phyloP scores from a whole-genome alignment of 139 green algal species.

The Closterium sp. region DNA sequence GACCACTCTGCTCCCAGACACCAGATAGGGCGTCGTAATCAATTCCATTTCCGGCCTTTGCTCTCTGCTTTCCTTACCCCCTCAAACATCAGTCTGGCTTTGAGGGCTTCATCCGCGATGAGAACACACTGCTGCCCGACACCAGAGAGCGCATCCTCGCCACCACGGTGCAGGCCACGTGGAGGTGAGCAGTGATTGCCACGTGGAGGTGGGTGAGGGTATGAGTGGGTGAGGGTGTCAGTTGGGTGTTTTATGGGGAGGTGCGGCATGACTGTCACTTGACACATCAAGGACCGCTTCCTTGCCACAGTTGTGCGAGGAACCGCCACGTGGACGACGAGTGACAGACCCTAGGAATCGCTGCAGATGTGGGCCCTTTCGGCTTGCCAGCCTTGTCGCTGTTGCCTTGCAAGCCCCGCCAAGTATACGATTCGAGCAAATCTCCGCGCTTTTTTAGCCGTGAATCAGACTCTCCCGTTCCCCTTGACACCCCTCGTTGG shows the following conservation, averaged over 20 bases:
- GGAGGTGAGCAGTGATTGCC: constrained; percentile 65
- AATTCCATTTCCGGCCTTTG: not conserved
- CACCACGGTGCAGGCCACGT: constrained; percentile 76
- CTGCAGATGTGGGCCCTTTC: no score
- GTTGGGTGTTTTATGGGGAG: not conserved
- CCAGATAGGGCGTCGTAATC: not conserved
- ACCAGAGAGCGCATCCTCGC: constrained; percentile 85
- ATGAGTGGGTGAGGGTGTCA: not conserved
- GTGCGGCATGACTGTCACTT: no score
- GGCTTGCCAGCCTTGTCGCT: no score
- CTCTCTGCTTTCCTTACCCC: not conserved
- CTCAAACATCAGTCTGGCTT: constrained; percentile 80
- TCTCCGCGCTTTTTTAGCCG: no score
- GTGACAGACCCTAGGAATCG: no score
- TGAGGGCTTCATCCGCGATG: constrained; percentile 66
- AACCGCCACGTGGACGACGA: no score
- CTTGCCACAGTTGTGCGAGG: no score
- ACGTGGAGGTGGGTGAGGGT: not conserved
- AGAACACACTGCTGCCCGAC: constrained; percentile 86
- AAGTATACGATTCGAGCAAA: no score
- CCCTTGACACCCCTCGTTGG: no score
- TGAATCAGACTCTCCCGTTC: no score
- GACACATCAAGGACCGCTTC: no score
- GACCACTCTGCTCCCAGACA: constrained; percentile 73
- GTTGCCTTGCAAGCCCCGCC: no score